Evolutionary conservation across 176 grass and related monocot species (phyloP).

Genomic region (Aechmea fasciata): DNA sequence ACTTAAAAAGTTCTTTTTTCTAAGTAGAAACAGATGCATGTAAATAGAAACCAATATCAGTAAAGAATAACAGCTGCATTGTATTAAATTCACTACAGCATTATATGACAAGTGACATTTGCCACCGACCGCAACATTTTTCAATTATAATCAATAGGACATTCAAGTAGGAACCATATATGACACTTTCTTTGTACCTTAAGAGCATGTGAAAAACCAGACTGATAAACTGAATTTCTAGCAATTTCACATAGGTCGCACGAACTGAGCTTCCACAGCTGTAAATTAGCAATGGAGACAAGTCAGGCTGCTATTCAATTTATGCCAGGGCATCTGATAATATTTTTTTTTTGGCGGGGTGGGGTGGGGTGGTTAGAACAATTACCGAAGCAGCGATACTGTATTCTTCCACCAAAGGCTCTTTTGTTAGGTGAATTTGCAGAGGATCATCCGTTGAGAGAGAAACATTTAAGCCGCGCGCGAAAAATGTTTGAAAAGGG

Average conservation of each 20-base stretch:
- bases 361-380: background rate
- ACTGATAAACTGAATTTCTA: conserved; percentile 86
- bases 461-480: conserved; percentile 83
- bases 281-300: conserved; percentile 14
- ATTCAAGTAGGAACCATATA: background rate
- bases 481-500: conserved; percentile 78
- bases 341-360: background rate
- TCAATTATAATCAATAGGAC: background rate
- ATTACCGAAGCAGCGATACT: conserved; percentile 86
- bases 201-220: conserved; percentile 76
- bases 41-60: background rate
- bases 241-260: conserved; percentile 93
- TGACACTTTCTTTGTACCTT: conserved; percentile 39
- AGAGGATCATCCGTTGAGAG: conserved; percentile 88
- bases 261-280: conserved; percentile 92
- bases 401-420: conserved; percentile 97
- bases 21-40: background rate
- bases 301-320: conserved; percentile 1
- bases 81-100: background rate
- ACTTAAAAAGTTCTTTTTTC: background rate
- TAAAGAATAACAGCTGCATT: background rate
- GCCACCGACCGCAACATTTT: background rate
- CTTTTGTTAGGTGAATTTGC: conserved; percentile 96
- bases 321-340: background rate
- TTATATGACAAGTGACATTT: background rate